Percentiles rank a stretch among this genome's conserved stretches.
These are phyloP conservation scores for Calocybe cyanea DNA, from an alignment of 768 basidiomycete species.

Conservation along the genomic window DNA sequence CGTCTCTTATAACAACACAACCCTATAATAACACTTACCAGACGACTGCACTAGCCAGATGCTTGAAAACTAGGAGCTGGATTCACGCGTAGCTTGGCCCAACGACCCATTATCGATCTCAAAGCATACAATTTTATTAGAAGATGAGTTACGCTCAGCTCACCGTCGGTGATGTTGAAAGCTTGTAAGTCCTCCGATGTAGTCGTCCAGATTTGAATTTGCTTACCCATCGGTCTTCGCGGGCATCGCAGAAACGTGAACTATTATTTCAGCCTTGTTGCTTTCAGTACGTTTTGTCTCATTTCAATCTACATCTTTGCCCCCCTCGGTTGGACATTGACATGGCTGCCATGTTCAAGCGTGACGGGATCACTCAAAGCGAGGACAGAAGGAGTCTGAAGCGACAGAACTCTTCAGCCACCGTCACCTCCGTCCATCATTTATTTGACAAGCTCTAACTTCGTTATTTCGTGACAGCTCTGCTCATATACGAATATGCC, in stretches of 20 bases:
- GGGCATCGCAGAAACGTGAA: slow-evolving; percentile 4
- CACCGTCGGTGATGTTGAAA: background rate
- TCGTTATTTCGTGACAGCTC: slow-evolving; percentile 9
- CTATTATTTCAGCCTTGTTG: slow-evolving; percentile 3
- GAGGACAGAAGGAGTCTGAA: too few relatives aligned
- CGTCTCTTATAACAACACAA: too few relatives aligned
- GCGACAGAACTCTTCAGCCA: too few relatives aligned
- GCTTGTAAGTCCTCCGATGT: slow-evolving; percentile 3
- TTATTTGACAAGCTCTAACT: background rate
- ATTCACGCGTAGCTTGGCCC: too few relatives aligned
- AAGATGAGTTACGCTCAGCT: slow-evolving; percentile 8
- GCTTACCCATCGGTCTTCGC: background rate
- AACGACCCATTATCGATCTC: too few relatives aligned
- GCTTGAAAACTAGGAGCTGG: too few relatives aligned
- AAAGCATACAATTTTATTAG: background rate
- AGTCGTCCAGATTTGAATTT: background rate
- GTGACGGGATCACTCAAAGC: background rate
- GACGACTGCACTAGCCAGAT: too few relatives aligned
- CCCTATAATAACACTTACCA: too few relatives aligned
- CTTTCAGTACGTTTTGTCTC: slow-evolving; percentile 7
- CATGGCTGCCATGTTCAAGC: too few relatives aligned
- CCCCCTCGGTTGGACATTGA: background rate
- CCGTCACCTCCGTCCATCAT: background rate
- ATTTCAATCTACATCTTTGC: background rate
- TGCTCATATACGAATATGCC: slow-evolving; percentile 35